phyloP scores from a whole-genome alignment of 2,329 filamentous ascomycete genomes.

The Aspergillus calidoustus region DNA sequence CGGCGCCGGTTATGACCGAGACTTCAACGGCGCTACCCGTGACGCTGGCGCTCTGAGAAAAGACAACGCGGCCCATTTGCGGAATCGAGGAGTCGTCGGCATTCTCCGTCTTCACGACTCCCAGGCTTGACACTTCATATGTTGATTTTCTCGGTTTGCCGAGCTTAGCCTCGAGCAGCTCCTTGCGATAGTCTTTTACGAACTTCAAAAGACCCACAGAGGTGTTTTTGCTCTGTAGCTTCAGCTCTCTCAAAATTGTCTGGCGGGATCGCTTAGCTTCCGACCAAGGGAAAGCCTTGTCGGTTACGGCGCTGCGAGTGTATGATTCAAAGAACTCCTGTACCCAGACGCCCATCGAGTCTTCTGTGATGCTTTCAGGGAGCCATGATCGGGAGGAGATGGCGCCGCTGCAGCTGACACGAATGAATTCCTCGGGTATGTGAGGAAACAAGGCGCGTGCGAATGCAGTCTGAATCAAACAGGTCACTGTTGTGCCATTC shows the following conservation, averaged over 20 bases:
- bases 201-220: conserved; percentile 45
- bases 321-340: conserved; percentile 40
- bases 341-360: conserved; percentile 45
- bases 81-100: conserved; percentile 21
- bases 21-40: conserved; percentile 44
- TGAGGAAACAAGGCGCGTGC: conserved; percentile 44
- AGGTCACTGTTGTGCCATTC: conserved; percentile 49
- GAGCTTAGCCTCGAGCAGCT: conserved; percentile 42
- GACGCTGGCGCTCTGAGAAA: conserved; percentile 51
- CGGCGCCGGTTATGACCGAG: conserved; percentile 49
- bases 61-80: conserved; percentile 47
- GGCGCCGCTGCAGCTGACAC: conserved; percentile 38
- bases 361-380: conserved; percentile 37
- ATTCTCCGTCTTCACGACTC: conserved; percentile 34
- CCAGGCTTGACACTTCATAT: conserved; percentile 55
- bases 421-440: conserved; percentile 34
- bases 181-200: conserved; percentile 44
- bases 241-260: conserved; percentile 35
- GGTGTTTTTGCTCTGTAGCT: conserved; percentile 38
- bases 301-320: conserved; percentile 24
- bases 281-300: conserved; percentile 36
- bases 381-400: conserved; percentile 48
- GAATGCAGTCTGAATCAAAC: conserved; percentile 44
- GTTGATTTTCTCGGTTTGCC: conserved; percentile 44
- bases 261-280: conserved; percentile 37